Evolutionary conservation across 2,329 filamentous ascomycete genomes (phyloP).

Genomic region (Pseudocercospora vitis): DNA sequence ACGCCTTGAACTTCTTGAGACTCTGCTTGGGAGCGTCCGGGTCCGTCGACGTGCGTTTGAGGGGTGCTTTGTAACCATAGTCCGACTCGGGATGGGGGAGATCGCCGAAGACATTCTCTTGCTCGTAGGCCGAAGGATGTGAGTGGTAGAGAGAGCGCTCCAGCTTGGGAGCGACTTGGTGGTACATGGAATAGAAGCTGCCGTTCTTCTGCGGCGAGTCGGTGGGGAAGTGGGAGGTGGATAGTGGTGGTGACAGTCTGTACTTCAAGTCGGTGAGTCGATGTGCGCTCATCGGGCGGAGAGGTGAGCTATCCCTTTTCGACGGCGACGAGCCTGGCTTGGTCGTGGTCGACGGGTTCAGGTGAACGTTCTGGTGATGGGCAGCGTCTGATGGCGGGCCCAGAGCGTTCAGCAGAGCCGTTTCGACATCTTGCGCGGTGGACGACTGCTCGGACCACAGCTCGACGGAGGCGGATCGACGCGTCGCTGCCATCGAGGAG

Average conservation of each 20-base stretch:
- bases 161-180: constrained; percentile 28
- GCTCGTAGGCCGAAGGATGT: constrained; percentile 19
- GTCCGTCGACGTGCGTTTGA: constrained; percentile 68
- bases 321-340: constrained; percentile 65
- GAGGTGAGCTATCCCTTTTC: constrained; percentile 64
- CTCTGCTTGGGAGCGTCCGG: constrained; percentile 59
- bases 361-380: constrained; percentile 62
- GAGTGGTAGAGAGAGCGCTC: constrained; percentile 23
- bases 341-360: constrained; percentile 60
- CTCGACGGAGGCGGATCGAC: constrained; percentile 55
- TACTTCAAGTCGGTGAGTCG: constrained; percentile 69
- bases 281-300: constrained; percentile 60
- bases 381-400: constrained; percentile 47
- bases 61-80: constrained; percentile 45
- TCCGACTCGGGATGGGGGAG: constrained; percentile 44
- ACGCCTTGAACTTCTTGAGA: constrained; percentile 67
- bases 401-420: constrained; percentile 52
- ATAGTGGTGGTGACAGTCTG: constrained; percentile 66
- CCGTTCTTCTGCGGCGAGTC: constrained; percentile 69
- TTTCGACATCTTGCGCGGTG: constrained; percentile 50
- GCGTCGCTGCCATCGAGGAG: constrained; percentile 47
- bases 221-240: constrained; percentile 54
- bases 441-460: constrained; percentile 61
- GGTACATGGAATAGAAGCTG: constrained; percentile 39
- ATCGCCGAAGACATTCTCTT: constrained; percentile 40